Evolutionary conservation across 805 yeast genomes (phyloP), one percentile per base, ranked within the genome.

Genomic region (Jamesozyma lodderae): DNA sequence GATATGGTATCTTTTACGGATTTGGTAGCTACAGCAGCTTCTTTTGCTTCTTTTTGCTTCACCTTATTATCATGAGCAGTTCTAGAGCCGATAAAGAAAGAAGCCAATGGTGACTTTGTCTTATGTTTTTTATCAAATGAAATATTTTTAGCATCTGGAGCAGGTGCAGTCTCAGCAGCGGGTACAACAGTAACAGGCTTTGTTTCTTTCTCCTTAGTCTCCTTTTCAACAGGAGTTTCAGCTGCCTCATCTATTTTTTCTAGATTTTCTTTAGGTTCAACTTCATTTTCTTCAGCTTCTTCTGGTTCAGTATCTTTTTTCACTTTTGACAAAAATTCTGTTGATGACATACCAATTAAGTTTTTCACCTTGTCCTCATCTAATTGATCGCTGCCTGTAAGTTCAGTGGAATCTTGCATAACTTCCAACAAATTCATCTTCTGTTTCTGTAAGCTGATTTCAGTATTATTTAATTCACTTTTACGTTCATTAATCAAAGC

Each of bases 351-450:
- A 26, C 63, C 63, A 32, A 60, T 46, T 28, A 56, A 43, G 7
- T 53, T 44, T 37, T 58, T 60, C 8, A 58, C 54, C 35, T 51
- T 58, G 11, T 48, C 54, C 32, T 57, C 62, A 33, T 55, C 62
- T 23, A 60, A 42, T 33, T 49, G 41, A 13, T 46, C 49, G 23
- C 52, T 60, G 29, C 60, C 60, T 17, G 49, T 49, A n/a, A 57
- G 59, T 48, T 67, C 70, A 10, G 71, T 60, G 36, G 66, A 57
- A 30, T 59, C 49, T 44, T 58, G 59, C 59, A 67, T 69, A 29
- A 62, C 61, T 15, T 43, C 45, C 25, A 43, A 30, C n/a, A 43
- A 25, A 18, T 31, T 34, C 17, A 45, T 55, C 48, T 55, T 64
- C 48, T 53, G 63, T 52, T 48, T 62, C 44, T 60, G 65, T 40